Conservation (phyloP, 306 rosid species). For the Boehmeria nivea region DNA sequence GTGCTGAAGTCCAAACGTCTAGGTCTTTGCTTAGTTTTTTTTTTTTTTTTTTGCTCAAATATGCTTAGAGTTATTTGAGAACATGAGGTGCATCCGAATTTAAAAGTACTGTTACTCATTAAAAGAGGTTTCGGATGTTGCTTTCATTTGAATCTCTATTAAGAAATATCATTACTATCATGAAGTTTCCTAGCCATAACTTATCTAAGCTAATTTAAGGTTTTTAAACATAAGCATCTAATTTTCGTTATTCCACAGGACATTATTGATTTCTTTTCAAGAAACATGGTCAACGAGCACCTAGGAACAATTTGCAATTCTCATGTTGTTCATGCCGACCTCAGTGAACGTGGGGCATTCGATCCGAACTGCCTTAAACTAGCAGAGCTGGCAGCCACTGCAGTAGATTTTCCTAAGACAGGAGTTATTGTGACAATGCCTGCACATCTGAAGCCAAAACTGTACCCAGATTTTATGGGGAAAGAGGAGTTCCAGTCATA, state of each 20-base stretch:
- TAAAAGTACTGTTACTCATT: too few relatives aligned
- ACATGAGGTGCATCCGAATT: too few relatives aligned
- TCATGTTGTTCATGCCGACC: conserved; percentile 94
- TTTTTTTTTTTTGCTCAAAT: too few relatives aligned
- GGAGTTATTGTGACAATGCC: conserved; percentile 71
- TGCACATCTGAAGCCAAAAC: conserved; percentile 48
- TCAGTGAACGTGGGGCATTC: conserved; percentile 59
- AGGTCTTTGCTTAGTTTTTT: too few relatives aligned
- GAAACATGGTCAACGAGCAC: conserved; percentile 66
- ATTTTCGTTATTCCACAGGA: conserved; percentile 47
- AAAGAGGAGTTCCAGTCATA: conserved; percentile 64
- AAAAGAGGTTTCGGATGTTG: too few relatives aligned
- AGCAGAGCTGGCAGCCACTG: conserved; percentile 80
- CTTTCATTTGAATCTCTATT: too few relatives aligned
- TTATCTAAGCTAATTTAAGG: too few relatives aligned
- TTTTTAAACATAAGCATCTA: too few relatives aligned
- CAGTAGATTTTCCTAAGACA: conserved; percentile 90
- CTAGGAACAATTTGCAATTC: conserved; percentile 83
- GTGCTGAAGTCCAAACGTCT: too few relatives aligned
- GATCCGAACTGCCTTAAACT: conserved; percentile 54
- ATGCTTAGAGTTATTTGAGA: too few relatives aligned
- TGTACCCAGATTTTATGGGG: conserved; percentile 92
- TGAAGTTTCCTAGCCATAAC: too few relatives aligned
- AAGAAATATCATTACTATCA: too few relatives aligned
- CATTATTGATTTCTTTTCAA: conserved; percentile 52